Evolutionary conservation across 2,329 filamentous ascomycete genomes (phyloP).

Genomic region (Aspergillus luchuensis): DNA sequence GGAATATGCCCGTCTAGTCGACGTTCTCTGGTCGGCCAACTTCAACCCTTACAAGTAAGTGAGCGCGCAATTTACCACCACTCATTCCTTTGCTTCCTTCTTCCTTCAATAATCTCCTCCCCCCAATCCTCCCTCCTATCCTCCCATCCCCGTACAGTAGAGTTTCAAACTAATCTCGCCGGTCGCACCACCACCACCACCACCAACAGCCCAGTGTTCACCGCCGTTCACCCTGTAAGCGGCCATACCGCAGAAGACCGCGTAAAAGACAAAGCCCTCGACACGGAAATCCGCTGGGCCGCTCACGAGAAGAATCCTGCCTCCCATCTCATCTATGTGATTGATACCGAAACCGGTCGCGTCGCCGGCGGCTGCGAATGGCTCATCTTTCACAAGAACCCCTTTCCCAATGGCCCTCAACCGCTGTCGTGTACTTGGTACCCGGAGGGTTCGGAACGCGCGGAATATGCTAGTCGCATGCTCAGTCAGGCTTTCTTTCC

Average conservation of each 20-base stretch:
- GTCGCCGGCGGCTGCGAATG: slow-evolving; percentile 22
- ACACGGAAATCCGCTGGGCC: slow-evolving; percentile 20
- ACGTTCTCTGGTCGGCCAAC: slow-evolving; percentile 20
- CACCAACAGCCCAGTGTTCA: slow-evolving; percentile 17
- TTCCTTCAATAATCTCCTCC: neutral
- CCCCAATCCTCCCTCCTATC: neutral
- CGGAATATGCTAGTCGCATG: slow-evolving; percentile 17
- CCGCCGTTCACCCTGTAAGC: slow-evolving; percentile 18
- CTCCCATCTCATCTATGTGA: slow-evolving; percentile 19
- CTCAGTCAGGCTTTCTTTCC: slow-evolving; percentile 18
- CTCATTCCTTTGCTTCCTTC: too few species aligned
- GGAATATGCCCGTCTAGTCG: slow-evolving; percentile 17
- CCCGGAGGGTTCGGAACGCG: slow-evolving; percentile 20
- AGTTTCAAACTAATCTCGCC: neutral
- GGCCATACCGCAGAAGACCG: slow-evolving; percentile 20
- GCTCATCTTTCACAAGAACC: slow-evolving; percentile 21
- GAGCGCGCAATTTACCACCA: too few species aligned
- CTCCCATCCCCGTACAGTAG: neutral
- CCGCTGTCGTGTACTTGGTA: slow-evolving; percentile 22
- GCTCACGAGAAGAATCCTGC: slow-evolving; percentile 13
- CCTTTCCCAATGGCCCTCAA: slow-evolving; percentile 20
- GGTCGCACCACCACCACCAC: neutral
- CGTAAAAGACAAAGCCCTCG: slow-evolving; percentile 16
- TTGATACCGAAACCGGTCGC: slow-evolving; percentile 17
- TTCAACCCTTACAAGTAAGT: slow-evolving; percentile 19